Conservation (phyloP, 169 alveolate species). For the Eimeria zaria region DNA sequence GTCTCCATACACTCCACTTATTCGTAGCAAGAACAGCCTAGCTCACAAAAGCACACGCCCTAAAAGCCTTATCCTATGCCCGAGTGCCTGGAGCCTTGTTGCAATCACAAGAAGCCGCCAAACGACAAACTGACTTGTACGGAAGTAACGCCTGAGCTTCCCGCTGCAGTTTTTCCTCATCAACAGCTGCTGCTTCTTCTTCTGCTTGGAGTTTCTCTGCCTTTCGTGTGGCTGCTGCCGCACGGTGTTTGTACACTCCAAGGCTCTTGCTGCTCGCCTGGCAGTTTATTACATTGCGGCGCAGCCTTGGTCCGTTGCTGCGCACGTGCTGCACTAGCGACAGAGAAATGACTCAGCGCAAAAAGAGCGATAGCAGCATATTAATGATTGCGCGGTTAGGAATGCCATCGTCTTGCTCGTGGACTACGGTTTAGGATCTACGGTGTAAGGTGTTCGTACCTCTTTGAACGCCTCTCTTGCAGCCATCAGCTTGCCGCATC, state of each 20-base stretch:
- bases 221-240: slow-evolving; percentile 22
- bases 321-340: slow-evolving; percentile 53
- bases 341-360: not conserved
- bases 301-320: slow-evolving; percentile 28
- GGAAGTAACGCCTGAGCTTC: slow-evolving; percentile 46
- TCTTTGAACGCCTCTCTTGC: slow-evolving; percentile 60
- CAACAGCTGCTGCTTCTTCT: slow-evolving; percentile 54
- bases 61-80: not conserved
- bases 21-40: slow-evolving; percentile 43
- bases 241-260: slow-evolving; percentile 39
- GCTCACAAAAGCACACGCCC: not conserved
- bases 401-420: not conserved
- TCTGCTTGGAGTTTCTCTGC: slow-evolving; percentile 33
- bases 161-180: slow-evolving; percentile 39
- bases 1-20: slow-evolving; percentile 41
- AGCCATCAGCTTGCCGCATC: slow-evolving; percentile 9
- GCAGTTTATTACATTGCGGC: slow-evolving; percentile 41
- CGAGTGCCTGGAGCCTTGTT: not conserved
- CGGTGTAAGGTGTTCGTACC: not conserved
- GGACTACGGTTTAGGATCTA: not conserved
- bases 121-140: slow-evolving; percentile 23
- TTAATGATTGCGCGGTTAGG: not conserved
- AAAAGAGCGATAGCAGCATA: slow-evolving; percentile 3
- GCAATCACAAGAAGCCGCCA: not conserved
- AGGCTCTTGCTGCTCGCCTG: slow-evolving; percentile 47